Evolutionary conservation across 2,329 filamentous ascomycete genomes (phyloP).

Genomic region (Akanthomyces lecanii): DNA sequence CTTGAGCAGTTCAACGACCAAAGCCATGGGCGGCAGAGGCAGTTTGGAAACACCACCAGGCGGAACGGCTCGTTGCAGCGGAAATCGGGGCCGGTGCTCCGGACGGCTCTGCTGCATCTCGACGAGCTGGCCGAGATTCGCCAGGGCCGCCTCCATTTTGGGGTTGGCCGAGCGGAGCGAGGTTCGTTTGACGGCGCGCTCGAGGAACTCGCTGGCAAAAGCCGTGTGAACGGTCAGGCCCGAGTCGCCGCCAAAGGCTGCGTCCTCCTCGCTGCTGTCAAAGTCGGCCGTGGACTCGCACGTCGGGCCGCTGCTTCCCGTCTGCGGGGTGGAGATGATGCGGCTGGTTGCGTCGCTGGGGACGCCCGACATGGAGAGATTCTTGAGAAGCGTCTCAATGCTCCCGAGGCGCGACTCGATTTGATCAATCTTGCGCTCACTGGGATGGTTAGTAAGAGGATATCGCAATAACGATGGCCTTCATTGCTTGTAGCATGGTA

Average conservation of each 20-base stretch:
- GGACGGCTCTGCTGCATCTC: constrained; percentile 43
- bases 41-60: constrained; percentile 46
- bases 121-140: constrained; percentile 49
- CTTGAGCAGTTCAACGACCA: constrained; percentile 47
- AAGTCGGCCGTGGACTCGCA: constrained; percentile 30
- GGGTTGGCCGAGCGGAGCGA: constrained; percentile 43
- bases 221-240: constrained; percentile 47
- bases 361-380: constrained; percentile 29
- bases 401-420: constrained; percentile 42
- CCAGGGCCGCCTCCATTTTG: constrained; percentile 49
- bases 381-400: constrained; percentile 42
- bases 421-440: constrained; percentile 50
- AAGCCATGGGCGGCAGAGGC: constrained; percentile 50
- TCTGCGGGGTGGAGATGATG: constrained; percentile 25
- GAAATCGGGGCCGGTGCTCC: constrained; percentile 42
- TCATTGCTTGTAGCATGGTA: no score
- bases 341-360: constrained; percentile 20
- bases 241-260: constrained; percentile 43
- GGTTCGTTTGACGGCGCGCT: constrained; percentile 47
- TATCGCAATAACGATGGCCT: neutral
- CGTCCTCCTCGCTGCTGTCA: constrained; percentile 37
- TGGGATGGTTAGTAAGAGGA: constrained; percentile 22
- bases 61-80: constrained; percentile 42
- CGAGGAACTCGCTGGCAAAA: constrained; percentile 52
- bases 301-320: constrained; percentile 25